These are phyloP conservation scores for Lactifluus echinatus DNA, from an alignment of 768 basidiomycete genomes.

Conservation along the genomic window DNA sequence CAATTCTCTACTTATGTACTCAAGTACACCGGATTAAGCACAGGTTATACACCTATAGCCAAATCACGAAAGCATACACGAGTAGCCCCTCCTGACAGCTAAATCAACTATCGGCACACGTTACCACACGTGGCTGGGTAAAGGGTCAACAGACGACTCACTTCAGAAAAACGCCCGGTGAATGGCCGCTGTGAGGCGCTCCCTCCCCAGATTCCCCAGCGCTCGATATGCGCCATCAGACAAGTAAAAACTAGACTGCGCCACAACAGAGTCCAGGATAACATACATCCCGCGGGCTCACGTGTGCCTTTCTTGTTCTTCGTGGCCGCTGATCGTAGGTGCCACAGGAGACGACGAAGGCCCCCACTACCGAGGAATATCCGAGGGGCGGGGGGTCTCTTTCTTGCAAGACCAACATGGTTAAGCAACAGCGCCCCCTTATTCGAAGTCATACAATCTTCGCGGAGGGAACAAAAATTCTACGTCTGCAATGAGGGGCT, in stretches of 20 bases:
- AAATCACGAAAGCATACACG: conserved; percentile 4
- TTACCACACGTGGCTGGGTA: background rate
- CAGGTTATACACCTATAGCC: conserved; percentile 8
- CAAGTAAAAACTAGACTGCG: background rate
- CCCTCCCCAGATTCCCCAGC: background rate
- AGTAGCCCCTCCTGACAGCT: background rate
- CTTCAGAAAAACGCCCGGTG: background rate
- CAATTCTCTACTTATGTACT: background rate
- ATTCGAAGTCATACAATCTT: background rate
- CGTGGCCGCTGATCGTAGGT: background rate
- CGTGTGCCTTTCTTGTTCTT: background rate
- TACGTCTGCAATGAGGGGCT: background rate
- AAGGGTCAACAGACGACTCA: too few species aligned
- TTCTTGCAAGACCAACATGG: background rate
- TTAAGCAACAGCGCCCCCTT: background rate
- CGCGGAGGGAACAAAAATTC: background rate
- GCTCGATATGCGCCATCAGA: background rate
- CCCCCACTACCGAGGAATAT: background rate
- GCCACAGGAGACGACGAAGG: background rate
- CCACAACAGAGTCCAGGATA: background rate
- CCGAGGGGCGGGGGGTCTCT: background rate
- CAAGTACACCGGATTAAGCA: conserved; percentile 11
- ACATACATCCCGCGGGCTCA: background rate
- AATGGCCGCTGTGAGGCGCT: background rate
- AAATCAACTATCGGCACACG: background rate